Evolutionary conservation across 2,329 filamentous ascomycete genomes (phyloP), one percentile per base, ranked within the genome.

Genomic region (Cladosporium halotolerans): DNA sequence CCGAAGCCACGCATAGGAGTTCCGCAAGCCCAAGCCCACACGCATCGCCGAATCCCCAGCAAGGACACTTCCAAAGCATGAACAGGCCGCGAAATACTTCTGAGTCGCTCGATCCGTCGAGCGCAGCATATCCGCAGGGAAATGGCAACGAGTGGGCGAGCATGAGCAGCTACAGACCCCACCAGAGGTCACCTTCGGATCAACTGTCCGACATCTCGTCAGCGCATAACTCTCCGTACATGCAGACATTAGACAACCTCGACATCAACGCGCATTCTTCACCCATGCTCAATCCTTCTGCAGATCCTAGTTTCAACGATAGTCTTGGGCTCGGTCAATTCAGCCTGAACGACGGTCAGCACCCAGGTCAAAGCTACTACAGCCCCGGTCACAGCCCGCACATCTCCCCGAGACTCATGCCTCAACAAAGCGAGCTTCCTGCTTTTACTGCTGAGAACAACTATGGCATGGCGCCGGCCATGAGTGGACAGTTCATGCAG

Each of bases 101-200:
- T 9, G 66, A 69, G 16, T 84, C 82, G 18, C 70, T 85, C 32
- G 82, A 84, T 58, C 82, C 82, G 5, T 73, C 76, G 7, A 82
- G 74, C 58, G 79, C 81, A 2, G 79, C 80, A 46, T 85, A 79
- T 60, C 73, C 78, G 41, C 76, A 78, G 57, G 71, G 71, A 13
- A 68, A 73, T 43, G 72, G 74, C 45, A 72, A 73, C 43, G 82
- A 86, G 57, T 86, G 83, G 82, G 70, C 72, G 54, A 74, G 75
- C 33, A 76, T 74, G 65, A 79, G 79, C 61, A 72, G 74, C 36
- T 96, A 95, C 65, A 85, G 88, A 60, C 78, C 81, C n/a, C 92
- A 96, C 67, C 81, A 90, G 62, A 83, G 91, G 64, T 84, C 82
- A 36, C 88, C 89, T 1, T 96, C 91, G n/a, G 92, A 96, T 60